Conservation (phyloP, 2,329 filamentous ascomycete species). For the Diaporthe citriasiana region DNA sequence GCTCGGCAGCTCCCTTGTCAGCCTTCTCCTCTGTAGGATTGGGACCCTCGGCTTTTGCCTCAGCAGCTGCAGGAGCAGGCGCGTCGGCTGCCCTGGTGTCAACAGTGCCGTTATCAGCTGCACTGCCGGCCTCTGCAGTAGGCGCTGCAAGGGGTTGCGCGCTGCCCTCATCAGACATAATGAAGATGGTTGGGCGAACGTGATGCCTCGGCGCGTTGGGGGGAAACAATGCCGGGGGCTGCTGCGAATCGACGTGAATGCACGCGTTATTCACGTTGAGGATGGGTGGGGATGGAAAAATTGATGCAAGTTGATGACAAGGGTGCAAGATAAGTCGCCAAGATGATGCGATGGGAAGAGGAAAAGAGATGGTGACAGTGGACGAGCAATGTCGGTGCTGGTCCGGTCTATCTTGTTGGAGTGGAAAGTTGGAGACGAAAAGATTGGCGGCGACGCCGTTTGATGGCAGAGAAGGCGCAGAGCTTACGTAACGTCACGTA, state of each 20-base stretch:
- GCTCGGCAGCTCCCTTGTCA: constrained; percentile 36
- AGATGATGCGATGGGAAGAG: constrained; percentile 35
- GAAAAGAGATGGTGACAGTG: constrained; percentile 30
- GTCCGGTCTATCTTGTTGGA: constrained; percentile 38
- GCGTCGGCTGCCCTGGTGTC: constrained; percentile 29
- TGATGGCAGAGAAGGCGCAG: constrained; percentile 25
- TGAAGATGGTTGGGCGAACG: constrained; percentile 46
- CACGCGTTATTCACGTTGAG: constrained; percentile 44
- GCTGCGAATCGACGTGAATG: constrained; percentile 36
- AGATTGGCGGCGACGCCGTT: constrained; percentile 26
- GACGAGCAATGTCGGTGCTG: constrained; percentile 33
- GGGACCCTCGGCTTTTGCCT: constrained; percentile 40
- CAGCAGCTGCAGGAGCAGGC: constrained; percentile 38
- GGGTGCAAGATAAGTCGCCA: constrained; percentile 24
- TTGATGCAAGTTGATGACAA: constrained; percentile 37
- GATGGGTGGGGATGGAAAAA: constrained; percentile 38
- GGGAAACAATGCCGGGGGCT: constrained; percentile 37
- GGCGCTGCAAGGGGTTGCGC: constrained; percentile 43
- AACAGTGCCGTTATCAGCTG: constrained; percentile 34
- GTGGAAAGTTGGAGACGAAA: constrained; percentile 40
- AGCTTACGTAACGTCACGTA: constrained; percentile 30
- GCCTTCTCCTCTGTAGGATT: constrained; percentile 35
- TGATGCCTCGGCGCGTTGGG: constrained; percentile 46
- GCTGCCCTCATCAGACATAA: constrained; percentile 48
- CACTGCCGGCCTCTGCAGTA: constrained; percentile 30